phyloP scores from a whole-genome alignment of 2,329 filamentous ascomycete genomes.

The Cucurbitaria berberidis region DNA sequence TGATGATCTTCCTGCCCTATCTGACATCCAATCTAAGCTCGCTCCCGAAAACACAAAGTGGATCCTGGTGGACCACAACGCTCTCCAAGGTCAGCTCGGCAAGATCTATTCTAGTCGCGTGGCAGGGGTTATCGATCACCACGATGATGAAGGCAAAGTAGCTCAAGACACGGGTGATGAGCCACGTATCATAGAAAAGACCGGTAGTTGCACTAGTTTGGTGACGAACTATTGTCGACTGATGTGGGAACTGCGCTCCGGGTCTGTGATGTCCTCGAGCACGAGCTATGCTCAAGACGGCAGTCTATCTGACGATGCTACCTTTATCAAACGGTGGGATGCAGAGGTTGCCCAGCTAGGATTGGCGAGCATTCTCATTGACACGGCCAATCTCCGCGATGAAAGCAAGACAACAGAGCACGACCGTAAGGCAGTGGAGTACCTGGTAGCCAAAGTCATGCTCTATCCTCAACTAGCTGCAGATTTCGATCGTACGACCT shows the following conservation, averaged over 20 bases:
- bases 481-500: slow-evolving; percentile 60
- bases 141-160: slow-evolving; percentile 71
- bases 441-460: slow-evolving; percentile 64
- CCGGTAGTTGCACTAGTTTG: slow-evolving; percentile 76
- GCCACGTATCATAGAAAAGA: slow-evolving; percentile 68
- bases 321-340: slow-evolving; percentile 54
- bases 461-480: slow-evolving; percentile 41
- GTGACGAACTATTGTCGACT: slow-evolving; percentile 65
- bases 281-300: slow-evolving; percentile 50
- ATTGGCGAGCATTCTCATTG: slow-evolving; percentile 74
- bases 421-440: slow-evolving; percentile 64
- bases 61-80: slow-evolving; percentile 83
- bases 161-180: slow-evolving; percentile 53
- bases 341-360: slow-evolving; percentile 70
- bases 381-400: slow-evolving; percentile 69
- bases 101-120: slow-evolving; percentile 61
- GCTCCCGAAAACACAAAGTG: slow-evolving; percentile 66
- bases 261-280: slow-evolving; percentile 49
- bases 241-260: slow-evolving; percentile 62
- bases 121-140: slow-evolving; percentile 76
- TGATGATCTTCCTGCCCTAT: slow-evolving; percentile 62
- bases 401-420: slow-evolving; percentile 67
- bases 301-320: slow-evolving; percentile 36
- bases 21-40: slow-evolving; percentile 56
- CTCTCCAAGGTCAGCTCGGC: slow-evolving; percentile 67